Evolutionary conservation across 2,329 filamentous ascomycete species (phyloP).

Genomic region (Cordyceps fumosorosea): DNA sequence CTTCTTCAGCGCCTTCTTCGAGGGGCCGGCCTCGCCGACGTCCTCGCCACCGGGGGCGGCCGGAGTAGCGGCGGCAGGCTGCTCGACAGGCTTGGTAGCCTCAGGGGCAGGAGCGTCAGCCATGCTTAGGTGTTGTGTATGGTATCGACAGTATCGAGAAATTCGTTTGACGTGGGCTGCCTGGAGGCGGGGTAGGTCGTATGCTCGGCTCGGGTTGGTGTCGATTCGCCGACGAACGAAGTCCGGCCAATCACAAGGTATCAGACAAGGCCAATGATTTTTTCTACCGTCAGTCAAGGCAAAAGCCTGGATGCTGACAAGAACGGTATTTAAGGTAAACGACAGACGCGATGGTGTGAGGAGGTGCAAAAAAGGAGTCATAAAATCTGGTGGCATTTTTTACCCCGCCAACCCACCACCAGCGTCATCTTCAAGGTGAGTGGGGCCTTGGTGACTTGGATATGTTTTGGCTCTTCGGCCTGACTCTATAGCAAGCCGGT

Average conservation of each 20-base stretch:
- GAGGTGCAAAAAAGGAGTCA: slow-evolving; percentile 7
- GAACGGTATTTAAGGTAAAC: not conserved
- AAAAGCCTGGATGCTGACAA: not conserved
- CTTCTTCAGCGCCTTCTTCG: slow-evolving; percentile 81
- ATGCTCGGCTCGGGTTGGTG: not conserved
- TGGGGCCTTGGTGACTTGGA: not conserved
- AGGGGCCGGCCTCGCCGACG: slow-evolving; percentile 34
- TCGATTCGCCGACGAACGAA: not conserved
- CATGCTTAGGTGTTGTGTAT: slow-evolving; percentile 18
- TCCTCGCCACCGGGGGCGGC: slow-evolving; percentile 10
- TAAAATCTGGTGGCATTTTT: slow-evolving; percentile 5
- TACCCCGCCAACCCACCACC: slow-evolving; percentile 7
- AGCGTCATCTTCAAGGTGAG: slow-evolving; percentile 6
- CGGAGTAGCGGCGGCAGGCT: slow-evolving; percentile 7
- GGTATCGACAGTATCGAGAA: not conserved
- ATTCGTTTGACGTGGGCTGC: not conserved
- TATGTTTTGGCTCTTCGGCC: not conserved
- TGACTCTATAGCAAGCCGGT: not conserved
- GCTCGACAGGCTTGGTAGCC: slow-evolving; percentile 7
- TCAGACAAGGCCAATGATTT: not conserved
- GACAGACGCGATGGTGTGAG: not conserved
- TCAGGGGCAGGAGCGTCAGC: slow-evolving; percentile 24
- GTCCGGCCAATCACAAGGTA: not conserved
- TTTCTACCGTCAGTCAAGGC: not conserved
- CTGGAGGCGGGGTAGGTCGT: slow-evolving; percentile 2